Evolutionary conservation across 2,329 filamentous ascomycete species (phyloP).

Genomic region (Alternaria burnsii): DNA sequence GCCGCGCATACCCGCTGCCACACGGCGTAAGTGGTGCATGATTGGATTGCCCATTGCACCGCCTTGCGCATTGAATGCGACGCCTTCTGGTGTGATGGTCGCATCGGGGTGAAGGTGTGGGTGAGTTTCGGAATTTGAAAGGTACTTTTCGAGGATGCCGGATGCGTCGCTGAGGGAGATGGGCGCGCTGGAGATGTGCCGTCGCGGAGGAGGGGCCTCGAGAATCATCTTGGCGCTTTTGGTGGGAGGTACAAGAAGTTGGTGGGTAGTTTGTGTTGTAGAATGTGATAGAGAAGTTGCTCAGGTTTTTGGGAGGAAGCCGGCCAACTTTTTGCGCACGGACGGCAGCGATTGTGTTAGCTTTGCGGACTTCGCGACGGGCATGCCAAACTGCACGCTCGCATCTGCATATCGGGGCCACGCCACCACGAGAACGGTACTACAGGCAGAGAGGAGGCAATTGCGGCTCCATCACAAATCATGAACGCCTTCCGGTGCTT

Average conservation of each 20-base stretch:
- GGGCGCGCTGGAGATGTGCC: conserved; percentile 40
- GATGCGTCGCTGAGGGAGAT: conserved; percentile 49
- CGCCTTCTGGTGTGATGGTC: conserved; percentile 53
- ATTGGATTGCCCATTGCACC: conserved; percentile 58
- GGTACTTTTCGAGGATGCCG: conserved; percentile 51
- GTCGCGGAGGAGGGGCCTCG: conserved; percentile 50
- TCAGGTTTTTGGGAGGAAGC: neutral
- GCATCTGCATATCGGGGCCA: neutral
- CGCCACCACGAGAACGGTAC: neutral
- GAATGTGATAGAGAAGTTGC: neutral
- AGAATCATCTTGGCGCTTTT: conserved; percentile 36
- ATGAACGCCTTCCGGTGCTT: conserved; percentile 49
- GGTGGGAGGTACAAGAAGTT: neutral
- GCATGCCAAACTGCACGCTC: neutral
- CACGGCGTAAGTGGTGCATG: conserved; percentile 62
- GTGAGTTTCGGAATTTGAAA: conserved; percentile 50
- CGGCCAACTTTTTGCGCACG: conserved; percentile 44
- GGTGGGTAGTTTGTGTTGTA: neutral
- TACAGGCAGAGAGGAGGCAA: conserved; percentile 1
- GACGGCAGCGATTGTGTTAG: conserved; percentile 27
- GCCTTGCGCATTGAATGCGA: conserved; percentile 53
- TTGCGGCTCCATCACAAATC: conserved; percentile 2
- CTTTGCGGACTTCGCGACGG: conserved; percentile 27
- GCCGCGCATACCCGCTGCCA: conserved; percentile 62
- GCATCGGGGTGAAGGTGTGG: conserved; percentile 61